Conservation (phyloP, 306 rosid genomes). For the Macrotyloma uniflorum region DNA sequence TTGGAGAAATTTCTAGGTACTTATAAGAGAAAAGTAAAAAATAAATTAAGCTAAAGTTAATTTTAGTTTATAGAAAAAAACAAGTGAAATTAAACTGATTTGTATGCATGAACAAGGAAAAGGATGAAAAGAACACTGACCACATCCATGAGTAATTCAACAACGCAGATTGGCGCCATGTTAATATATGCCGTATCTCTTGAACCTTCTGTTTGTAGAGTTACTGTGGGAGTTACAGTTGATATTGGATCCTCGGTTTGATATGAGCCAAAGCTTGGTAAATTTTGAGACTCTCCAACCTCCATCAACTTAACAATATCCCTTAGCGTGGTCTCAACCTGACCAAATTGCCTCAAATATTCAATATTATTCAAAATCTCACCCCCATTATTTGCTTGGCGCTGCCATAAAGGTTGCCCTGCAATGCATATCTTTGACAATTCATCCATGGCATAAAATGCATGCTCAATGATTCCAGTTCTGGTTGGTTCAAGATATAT, state of each 20-base stretch:
- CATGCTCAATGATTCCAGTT: slow-evolving; percentile 31
- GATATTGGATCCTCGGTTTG: not conserved
- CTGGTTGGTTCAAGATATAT: slow-evolving; percentile 27
- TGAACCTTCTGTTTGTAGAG: slow-evolving; percentile 49
- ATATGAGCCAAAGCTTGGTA: slow-evolving; percentile 31
- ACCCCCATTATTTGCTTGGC: not conserved
- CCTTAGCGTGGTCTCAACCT: slow-evolving; percentile 34
- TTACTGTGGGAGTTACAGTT: not conserved
- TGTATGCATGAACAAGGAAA: not conserved
- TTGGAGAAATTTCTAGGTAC: too few species aligned
- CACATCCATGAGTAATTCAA: slow-evolving; percentile 62
- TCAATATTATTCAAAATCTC: slow-evolving; percentile 42
- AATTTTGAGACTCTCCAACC: slow-evolving; percentile 44
- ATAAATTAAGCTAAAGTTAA: too few species aligned
- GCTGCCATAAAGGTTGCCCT: slow-evolving; percentile 50
- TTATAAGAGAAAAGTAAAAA: too few species aligned
- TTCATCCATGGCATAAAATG: slow-evolving; percentile 50
- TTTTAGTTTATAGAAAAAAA: too few species aligned
- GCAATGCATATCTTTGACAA: slow-evolving; percentile 30
- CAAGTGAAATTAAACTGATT: not conserved
- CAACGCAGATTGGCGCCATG: slow-evolving; percentile 35
- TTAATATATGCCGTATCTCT: slow-evolving; percentile 40
- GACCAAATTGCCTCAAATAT: slow-evolving; percentile 47
- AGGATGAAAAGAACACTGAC: slow-evolving; percentile 36
- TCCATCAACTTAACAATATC: slow-evolving; percentile 53